Percentiles rank a stretch among this genome's conserved stretches.
These are phyloP conservation scores for Astrephomene gubernaculifera DNA, from an alignment of 139 green algal genomes.

Conservation along the genomic window DNA sequence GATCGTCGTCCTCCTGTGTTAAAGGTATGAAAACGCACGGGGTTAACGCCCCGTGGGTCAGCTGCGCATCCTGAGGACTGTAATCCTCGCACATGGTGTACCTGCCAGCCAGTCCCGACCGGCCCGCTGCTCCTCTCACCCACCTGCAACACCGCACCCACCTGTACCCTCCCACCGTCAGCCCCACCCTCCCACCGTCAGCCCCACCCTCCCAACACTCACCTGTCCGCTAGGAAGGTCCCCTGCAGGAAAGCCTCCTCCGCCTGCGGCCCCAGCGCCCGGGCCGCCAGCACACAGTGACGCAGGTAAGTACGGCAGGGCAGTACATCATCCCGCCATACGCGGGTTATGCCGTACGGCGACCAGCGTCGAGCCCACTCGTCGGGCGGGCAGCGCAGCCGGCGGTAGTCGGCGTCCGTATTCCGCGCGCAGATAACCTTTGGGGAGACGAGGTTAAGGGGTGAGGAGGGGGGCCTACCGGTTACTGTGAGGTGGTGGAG, in stretches of 20 bases:
- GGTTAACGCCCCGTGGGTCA: background rate
- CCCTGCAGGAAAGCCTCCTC: constrained; percentile 86
- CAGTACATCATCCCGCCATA: constrained; percentile 69
- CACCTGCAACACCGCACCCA: background rate
- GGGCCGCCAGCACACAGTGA: constrained; percentile 90
- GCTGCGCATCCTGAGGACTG: background rate
- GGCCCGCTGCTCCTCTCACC: background rate
- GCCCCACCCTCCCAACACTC: constrained; percentile 19
- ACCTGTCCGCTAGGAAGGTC: constrained; percentile 87
- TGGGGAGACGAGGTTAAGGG: background rate
- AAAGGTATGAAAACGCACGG: no score
- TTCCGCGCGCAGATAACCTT: constrained; percentile 81
- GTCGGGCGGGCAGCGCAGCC: constrained; percentile 69
- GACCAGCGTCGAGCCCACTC: constrained; percentile 84
- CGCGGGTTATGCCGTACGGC: constrained; percentile 72
- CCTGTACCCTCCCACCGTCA: background rate
- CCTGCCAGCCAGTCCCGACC: background rate
- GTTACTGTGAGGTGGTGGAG: background rate
- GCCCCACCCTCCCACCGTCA: background rate
- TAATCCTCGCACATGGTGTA: background rate
- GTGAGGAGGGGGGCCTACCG: background rate
- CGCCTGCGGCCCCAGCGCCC: constrained; percentile 67
- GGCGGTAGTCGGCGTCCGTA: constrained; percentile 84
- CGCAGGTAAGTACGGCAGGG: constrained; percentile 85
- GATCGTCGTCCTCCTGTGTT: constrained; percentile 70